Evolutionary conservation across 108 stramenopile species (phyloP), one percentile per base, ranked within the genome.

Genomic region (Fragilaria crotonensis): DNA sequence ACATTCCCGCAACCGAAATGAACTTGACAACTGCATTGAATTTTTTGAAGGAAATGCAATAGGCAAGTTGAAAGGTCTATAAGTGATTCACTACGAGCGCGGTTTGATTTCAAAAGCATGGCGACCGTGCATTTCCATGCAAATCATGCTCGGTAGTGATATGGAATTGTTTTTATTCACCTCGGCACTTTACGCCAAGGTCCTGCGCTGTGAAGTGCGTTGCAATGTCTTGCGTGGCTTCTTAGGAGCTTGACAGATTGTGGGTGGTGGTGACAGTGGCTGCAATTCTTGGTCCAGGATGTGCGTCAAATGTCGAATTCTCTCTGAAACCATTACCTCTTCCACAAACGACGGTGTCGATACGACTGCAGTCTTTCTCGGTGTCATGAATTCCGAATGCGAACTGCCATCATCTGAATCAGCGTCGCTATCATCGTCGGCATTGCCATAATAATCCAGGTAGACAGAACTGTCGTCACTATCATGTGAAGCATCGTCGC

Each of bases 31-130:
- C 62, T 22, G 83, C 79, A 29, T 30, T 80, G 21, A 54, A 60
- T 30, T 84, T 84, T 57, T 44, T 84, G 2, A 62, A 68, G 41
- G 77, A 75, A 52, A 84, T 84, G 83, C 83, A 84, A 45, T 84
- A 69, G 30, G 14, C 25, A 23, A 25, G 7, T 51, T 7, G 14
- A 21, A 54, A 30, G 54, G n/a, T 5, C 5, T 19, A 21, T 41
- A 19, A 5, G 7, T 19, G 49, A 23, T n/a, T 50, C 7, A 7
- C 22, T 19, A 9, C n/a, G 7, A 19, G 7, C 20, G n/a, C 7
- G 20, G 49, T 19, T 5, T 50, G 49, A 50, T 44, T 7, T 19
- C 22, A 50, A 7, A 23, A 23, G 7, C 7, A 7, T 50, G 23
- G 22, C 49, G 5, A 7, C 17, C 7, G 9, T 19, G 23, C 7